Evolutionary conservation across 2,329 filamentous ascomycete genomes (phyloP).

Genomic region (Fusarium palustre): DNA sequence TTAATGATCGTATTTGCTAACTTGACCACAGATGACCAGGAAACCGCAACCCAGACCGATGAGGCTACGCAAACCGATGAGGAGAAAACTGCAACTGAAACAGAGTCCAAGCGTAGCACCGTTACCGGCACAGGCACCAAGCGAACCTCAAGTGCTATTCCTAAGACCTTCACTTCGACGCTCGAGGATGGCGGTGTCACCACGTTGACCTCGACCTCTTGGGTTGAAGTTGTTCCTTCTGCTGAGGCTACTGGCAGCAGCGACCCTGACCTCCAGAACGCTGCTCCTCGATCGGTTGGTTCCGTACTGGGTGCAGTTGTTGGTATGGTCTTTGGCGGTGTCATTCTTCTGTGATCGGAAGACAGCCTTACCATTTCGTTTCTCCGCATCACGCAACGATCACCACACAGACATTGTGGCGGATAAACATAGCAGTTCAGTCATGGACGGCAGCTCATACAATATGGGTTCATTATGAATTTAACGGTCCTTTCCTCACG

Average conservation of each 20-base stretch:
- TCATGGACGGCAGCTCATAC: conserved; percentile 4
- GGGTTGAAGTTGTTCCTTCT: conserved; percentile 58
- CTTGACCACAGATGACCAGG: conserved; percentile 20
- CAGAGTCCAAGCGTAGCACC: conserved; percentile 44
- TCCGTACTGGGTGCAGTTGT: conserved; percentile 45
- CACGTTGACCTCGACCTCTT: conserved; percentile 62
- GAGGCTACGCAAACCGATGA: conserved; percentile 39
- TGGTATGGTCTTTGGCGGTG: conserved; percentile 47
- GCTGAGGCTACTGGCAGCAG: conserved; percentile 45
- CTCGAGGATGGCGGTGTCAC: conserved; percentile 58
- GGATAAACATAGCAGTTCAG: not conserved
- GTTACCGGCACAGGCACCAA: conserved; percentile 51
- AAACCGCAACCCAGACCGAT: conserved; percentile 26
- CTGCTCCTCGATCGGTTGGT: conserved; percentile 44
- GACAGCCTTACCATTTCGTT: not conserved
- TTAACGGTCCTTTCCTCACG: conserved; percentile 44
- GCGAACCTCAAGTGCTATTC: conserved; percentile 53
- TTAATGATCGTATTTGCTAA: conserved; percentile 17
- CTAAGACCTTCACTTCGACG: conserved; percentile 60
- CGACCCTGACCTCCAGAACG: conserved; percentile 55
- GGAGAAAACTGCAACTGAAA: conserved; percentile 34
- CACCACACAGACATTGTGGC: conserved; percentile 12
- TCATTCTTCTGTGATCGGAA: conserved; percentile 46
- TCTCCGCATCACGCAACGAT: not conserved
- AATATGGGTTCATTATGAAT: conserved; percentile 40